Evolutionary conservation across 1,139 yeast species (phyloP), one percentile per base, ranked within the genome.

Genomic region (Yamadazyma aaseri): DNA sequence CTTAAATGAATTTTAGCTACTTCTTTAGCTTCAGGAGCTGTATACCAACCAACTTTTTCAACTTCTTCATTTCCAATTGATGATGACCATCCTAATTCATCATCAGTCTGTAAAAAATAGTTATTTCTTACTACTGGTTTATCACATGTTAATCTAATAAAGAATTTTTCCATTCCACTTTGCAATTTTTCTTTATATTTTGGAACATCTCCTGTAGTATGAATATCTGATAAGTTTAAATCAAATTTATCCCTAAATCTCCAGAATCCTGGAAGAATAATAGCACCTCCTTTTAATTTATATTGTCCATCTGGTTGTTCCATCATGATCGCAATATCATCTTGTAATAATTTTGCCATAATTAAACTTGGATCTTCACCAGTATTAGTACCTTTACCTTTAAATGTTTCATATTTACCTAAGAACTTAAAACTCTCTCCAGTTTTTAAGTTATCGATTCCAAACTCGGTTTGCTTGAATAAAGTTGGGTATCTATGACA

Each of bases 231-330:
- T 31, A 80, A 58, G n/a, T 81, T 77, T 52, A 69, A 51, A 36
- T 72, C 64, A 29, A 65, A 50, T 53, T 80, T 80, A 47, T 80
- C 86, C 37, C 60, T 64, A 31, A 79, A 63, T 51, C 81, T 65
- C 85, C 85, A 79, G 52, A 77, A 76, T 0, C 83, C 81, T 2
- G 86, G 82, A 31, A 80, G 62, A 46, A 77, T 62, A 32, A 80
- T 73, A 5, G 81, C 76, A 2, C 85, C 86, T 17, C 75, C 78
- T 46, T 72, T 75, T 33, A 80, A 61, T 27, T 63, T 60, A 49
- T 78, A 79, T 33, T 70, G 66, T 5, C 84, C 85, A 26, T 76
- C 66, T 25, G 64, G 66, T 36, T 67, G 64, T 49, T 79, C 86
- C 38, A 78, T 58, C 82, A 81, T 76, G 15, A 81, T 64, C 1